phyloP scores from a whole-genome alignment of 2,329 filamentous ascomycete species.

The Aurifilum marmelostoma region DNA sequence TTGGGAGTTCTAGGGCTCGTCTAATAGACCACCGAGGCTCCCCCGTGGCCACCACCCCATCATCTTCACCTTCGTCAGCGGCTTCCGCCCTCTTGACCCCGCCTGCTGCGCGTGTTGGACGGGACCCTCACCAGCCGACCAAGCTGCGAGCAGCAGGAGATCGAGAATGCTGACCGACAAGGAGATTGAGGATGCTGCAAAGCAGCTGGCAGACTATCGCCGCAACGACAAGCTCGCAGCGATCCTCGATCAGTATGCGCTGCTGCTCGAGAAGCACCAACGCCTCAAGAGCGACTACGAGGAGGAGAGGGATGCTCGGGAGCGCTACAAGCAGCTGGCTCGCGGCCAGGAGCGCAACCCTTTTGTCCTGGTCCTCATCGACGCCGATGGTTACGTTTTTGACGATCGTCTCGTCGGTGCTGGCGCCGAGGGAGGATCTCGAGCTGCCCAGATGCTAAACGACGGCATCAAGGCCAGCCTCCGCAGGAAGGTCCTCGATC shows the following conservation, averaged over 20 bases:
- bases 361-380: conserved; percentile 64
- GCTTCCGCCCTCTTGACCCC: neutral
- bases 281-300: conserved; percentile 60
- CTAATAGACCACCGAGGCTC: neutral
- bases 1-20: neutral
- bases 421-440: conserved; percentile 57
- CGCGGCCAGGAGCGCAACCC: conserved; percentile 55
- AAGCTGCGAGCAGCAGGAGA: neutral
- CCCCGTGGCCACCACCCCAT: neutral
- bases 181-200: conserved; percentile 35
- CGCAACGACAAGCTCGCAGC: conserved; percentile 33
- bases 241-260: conserved; percentile 34
- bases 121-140: neutral
- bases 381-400: conserved; percentile 65
- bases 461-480: conserved; percentile 53
- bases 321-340: conserved; percentile 58
- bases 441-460: conserved; percentile 57
- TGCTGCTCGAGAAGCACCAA: conserved; percentile 57
- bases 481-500: conserved; percentile 49
- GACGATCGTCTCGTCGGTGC: conserved; percentile 51
- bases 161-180: conserved; percentile 34
- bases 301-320: conserved; percentile 55
- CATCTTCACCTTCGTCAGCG: neutral
- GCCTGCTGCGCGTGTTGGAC: neutral
- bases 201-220: conserved; percentile 40